phyloP scores from a whole-genome alignment of 768 basidiomycete genomes.

The Rhizopogon vulgaris region DNA sequence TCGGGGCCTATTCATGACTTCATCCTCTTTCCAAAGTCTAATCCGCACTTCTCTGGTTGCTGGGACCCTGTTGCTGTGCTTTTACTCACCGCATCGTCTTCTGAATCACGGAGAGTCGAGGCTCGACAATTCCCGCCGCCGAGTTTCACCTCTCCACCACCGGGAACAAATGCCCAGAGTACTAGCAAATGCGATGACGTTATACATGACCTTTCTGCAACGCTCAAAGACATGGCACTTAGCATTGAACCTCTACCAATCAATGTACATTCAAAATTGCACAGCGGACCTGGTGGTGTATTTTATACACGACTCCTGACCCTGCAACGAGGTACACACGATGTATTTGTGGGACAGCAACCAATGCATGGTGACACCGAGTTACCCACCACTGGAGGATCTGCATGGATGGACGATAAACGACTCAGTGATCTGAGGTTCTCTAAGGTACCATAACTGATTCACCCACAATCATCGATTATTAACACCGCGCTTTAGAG shows the following conservation, averaged over 20 bases:
- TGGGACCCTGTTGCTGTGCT: constrained; percentile 69
- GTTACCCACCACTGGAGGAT: constrained; percentile 45
- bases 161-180: neutral
- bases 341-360: constrained; percentile 28
- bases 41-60: constrained; percentile 60
- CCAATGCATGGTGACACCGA: constrained; percentile 7
- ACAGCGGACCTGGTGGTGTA: constrained; percentile 32
- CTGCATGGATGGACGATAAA: constrained; percentile 50
- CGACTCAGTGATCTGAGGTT: constrained; percentile 45
- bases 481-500: constrained; percentile 30
- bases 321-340: constrained; percentile 43
- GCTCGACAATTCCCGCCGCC: constrained; percentile 72
- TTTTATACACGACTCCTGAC: constrained; percentile 38
- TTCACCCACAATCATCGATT: neutral
- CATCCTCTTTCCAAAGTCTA: constrained; percentile 62
- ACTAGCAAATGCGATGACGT: neutral
- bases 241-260: neutral
- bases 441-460: constrained; percentile 40
- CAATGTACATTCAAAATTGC: constrained; percentile 19
- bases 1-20: constrained; percentile 69
- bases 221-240: constrained; percentile 5
- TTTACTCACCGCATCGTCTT: constrained; percentile 47
- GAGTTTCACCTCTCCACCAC: constrained; percentile 23
- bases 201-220: neutral
- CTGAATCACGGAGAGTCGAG: constrained; percentile 45